These are phyloP conservation scores for Torrubiella hemipterigena DNA, from an alignment of 2,329 filamentous ascomycete species.

Conservation along the genomic window DNA sequence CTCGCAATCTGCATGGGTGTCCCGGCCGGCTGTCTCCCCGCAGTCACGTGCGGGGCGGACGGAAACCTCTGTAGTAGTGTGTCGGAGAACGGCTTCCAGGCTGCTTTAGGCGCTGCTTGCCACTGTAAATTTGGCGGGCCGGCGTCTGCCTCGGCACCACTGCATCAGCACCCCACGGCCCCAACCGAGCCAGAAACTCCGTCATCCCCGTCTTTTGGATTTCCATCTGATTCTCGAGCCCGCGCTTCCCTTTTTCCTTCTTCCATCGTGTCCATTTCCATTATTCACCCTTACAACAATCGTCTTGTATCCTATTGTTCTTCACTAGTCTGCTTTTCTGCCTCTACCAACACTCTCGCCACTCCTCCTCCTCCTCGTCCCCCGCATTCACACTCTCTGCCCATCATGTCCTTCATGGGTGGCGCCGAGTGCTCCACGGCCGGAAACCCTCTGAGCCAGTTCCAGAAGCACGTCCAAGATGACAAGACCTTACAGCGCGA, in stretches of 20 bases:
- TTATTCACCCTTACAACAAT: no score
- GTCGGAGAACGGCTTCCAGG: no score
- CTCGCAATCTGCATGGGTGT: background rate
- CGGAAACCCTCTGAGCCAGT: slow-evolving; percentile 91
- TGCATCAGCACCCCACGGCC: slow-evolving; percentile 1
- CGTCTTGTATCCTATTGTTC: no score
- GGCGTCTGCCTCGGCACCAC: no score
- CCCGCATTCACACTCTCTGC: slow-evolving; percentile 4
- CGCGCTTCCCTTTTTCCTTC: no score
- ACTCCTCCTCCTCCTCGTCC: slow-evolving; percentile 5
- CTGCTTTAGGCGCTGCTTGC: slow-evolving; percentile 4
- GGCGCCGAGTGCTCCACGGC: slow-evolving; percentile 95
- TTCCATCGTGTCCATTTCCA: no score
- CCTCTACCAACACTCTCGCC: no score
- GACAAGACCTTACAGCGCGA: slow-evolving; percentile 93
- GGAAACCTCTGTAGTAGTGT: no score
- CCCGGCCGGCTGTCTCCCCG: slow-evolving; percentile 12
- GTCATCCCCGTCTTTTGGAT: no score
- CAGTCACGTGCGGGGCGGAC: slow-evolving; percentile 25
- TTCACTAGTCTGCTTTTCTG: no score
- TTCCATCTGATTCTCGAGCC: no score
- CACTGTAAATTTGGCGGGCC: slow-evolving; percentile 2
- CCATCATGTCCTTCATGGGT: slow-evolving; percentile 83
- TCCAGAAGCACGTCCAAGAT: slow-evolving; percentile 93
- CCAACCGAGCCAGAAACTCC: no score